Base-by-base conservation (phyloP, 441 rosid species). In the Capsella rubella region DNA sequence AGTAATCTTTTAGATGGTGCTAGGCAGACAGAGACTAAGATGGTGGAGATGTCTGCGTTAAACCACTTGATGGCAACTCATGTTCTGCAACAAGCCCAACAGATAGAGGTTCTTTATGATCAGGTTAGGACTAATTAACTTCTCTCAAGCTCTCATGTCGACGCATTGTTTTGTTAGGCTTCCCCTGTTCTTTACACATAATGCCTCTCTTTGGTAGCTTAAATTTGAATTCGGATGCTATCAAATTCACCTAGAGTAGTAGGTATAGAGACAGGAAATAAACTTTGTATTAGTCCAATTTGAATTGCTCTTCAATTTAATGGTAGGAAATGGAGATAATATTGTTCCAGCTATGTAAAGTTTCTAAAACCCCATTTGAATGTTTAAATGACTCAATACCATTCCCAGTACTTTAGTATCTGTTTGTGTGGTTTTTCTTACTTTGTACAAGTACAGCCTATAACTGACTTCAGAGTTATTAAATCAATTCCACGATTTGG, bases 11-110 rank as follows among this genome's bases (percentile, higher is more conserved):
- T 92, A 67, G 99, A 93, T 34, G 84, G 95, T 31, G 97, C 78
- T 78, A 95, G 83, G 75, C 84, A 91, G 85, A 95, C 95, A 4
- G 99, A 92, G 82, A 90, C 99, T 27, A 91, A 86, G 85, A 91
- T 93, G 97, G 95, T 95, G 73, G 99, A 95, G 84, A 93, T 95
- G 96, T 95, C 98, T 56, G 98, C 97, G 60, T 51, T 93, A 81
- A 93, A 95, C 79, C 99, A 95, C 74, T 91, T 93, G 54, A 86
- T 93, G 92, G 87, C 99, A 71, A 89, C 98, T 3, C 98, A 91
- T 76, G 87, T 92, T 79, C 87, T 93, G 73, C 97, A 95, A 52
- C 99, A 95, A 87, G 89, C 96, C 21, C 95, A 91, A 61, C 97
- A 95, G 77, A 93, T 93, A 62, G 99, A 90, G 77, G 63, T 63